Conservation (phyloP, 148 eudicot genomes). For the Fagopyrum homotropicum region DNA sequence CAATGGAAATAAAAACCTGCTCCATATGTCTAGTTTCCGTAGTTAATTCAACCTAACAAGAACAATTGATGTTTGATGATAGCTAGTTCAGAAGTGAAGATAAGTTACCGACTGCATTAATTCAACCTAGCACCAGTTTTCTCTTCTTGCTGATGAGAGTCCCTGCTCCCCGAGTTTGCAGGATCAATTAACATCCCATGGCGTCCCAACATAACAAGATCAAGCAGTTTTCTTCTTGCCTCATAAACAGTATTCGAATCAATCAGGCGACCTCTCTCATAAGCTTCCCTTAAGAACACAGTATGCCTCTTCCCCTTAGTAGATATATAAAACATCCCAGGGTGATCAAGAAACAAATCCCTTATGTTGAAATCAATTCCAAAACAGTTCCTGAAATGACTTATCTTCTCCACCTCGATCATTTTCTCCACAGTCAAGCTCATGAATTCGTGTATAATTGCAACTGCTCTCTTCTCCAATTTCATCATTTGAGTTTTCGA, state of each 20-base stretch:
- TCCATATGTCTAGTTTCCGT: constrained; percentile 97
- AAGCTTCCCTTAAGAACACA: constrained; percentile 84
- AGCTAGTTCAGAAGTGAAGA: too few species aligned
- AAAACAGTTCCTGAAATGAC: constrained; percentile 87
- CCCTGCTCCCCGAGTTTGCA: constrained; percentile 21
- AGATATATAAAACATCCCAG: constrained; percentile 91
- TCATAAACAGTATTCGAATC: constrained; percentile 67
- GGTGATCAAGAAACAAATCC: constrained; percentile 92
- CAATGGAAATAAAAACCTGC: constrained; percentile 50
- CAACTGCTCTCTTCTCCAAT: constrained; percentile 83
- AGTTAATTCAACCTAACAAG: constrained; percentile 25
- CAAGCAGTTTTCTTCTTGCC: constrained; percentile 76
- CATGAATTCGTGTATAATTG: constrained; percentile 85
- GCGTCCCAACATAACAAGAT: constrained; percentile 63
- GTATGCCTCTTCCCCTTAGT: constrained; percentile 84
- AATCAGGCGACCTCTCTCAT: constrained; percentile 76
- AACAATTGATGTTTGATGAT: too few species aligned
- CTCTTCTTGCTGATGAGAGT: constrained; percentile 18
- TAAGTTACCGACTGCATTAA: too few species aligned
- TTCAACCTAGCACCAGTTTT: neutral
- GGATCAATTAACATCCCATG: constrained; percentile 38
- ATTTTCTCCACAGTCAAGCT: constrained; percentile 90
- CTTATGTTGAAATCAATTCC: constrained; percentile 83
- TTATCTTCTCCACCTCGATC: constrained; percentile 96
- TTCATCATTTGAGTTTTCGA: constrained; percentile 42